Evolutionary conservation across 805 yeast species (phyloP), one percentile per base, ranked within the genome.

Genomic region (Dipodascopsis tothii): DNA sequence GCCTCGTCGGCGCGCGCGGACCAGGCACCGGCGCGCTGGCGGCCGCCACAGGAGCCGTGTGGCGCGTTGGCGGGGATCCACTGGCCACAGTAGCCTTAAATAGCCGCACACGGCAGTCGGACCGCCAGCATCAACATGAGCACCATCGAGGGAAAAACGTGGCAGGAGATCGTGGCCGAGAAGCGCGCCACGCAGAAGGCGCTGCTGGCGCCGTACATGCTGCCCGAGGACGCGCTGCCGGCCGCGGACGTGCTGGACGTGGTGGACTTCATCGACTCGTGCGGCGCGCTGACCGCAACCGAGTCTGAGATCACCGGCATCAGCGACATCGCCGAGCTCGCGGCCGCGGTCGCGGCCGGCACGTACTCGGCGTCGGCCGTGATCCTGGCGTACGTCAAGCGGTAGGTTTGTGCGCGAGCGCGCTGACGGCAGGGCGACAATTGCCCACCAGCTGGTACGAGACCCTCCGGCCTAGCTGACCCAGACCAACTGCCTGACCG

Each of bases 321-420:
- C 35, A 47, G 42, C 34, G 61, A 51, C 9, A 37, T 46, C 9
- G 51, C 44, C 16, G 38, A 52, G 20, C 45, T 59, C 14, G 50
- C 44, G 14, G 47, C 43, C 11, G 34, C 39, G 21, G 46, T 60
- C 18, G 47, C 48, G 4, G 28, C 39, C 2, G 68, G 68, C 19
- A 60, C 62, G 41, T 65, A 68, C 58, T 57, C 69, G 3, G 57
- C 80, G 1, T 54, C 60, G 1, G 68, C 71, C 28, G 78, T 78
- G 2, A 64, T 74, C 0, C 58, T 57, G 5, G 82, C 83, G 1
- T 51, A 46, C 21, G 50, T 51, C 39, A 51, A 51, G 40, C 55
- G 55, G 40, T 21, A 21, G 4, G 38, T 35, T 33, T 17, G 9
- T 33, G 14, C 9, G 14, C 11, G 21, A 33, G 9, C 36, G 18